These are phyloP conservation scores for Saussurea involucrata DNA, from an alignment of 129 eudicot genomes.

Conservation along the genomic window DNA sequence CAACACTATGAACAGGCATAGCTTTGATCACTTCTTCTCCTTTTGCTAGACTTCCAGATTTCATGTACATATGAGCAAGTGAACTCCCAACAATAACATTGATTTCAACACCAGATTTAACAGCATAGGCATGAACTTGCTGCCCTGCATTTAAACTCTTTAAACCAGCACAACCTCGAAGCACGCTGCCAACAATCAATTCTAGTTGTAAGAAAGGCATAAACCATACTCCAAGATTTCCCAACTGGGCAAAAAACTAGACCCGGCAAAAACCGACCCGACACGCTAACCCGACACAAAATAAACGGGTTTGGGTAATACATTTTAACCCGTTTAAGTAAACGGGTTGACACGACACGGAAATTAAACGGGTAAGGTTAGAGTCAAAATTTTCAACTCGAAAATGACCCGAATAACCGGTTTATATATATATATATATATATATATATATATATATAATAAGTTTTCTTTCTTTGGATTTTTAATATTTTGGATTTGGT, in stretches of 20 bases:
- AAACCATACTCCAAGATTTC: not conserved
- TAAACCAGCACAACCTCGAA: slow-evolving; percentile 93
- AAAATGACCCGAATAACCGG: no score
- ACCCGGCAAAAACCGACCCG: no score
- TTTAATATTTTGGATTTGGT: no score
- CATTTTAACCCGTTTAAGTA: no score
- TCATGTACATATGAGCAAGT: slow-evolving; percentile 89
- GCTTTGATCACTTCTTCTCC: slow-evolving; percentile 69
- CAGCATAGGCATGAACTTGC: slow-evolving; percentile 66
- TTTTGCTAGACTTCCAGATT: slow-evolving; percentile 55
- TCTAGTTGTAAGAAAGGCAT: slow-evolving; percentile 14
- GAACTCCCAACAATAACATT: slow-evolving; percentile 69
- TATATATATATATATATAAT: no score
- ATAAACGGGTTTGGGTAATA: no score
- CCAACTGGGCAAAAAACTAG: not conserved
- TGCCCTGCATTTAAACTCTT: slow-evolving; percentile 51
- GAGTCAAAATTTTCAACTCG: no score
- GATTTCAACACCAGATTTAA: slow-evolving; percentile 49
- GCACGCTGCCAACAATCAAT: slow-evolving; percentile 57
- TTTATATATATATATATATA: no score
- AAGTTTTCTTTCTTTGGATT: no score
- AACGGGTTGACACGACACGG: no score
- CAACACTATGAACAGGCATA: slow-evolving; percentile 59
- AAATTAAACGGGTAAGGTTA: no score
- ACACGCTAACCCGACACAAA: no score